A percentile compares a stretch with the other conserved stretches of the same genome.
Conservation (phyloP, 257 asterid genomes). For the Haberlea rhodopensis region DNA sequence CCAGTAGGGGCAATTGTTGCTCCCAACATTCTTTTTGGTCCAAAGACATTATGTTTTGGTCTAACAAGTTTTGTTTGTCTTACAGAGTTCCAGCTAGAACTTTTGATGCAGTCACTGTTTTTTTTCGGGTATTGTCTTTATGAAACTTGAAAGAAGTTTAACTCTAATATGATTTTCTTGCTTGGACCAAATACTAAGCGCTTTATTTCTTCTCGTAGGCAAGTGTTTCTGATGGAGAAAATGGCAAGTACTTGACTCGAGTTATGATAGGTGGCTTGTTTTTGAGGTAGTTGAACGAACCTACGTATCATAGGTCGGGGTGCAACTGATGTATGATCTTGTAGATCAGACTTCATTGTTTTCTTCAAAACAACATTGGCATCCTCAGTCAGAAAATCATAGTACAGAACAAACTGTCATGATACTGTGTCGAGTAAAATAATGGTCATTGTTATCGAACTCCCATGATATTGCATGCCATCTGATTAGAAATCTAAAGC, state of each 20-base stretch:
- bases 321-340: too few species aligned
- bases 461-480: constrained; percentile 6
- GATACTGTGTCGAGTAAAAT: constrained; percentile 15
- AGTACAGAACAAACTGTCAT: background rate
- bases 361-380: constrained; percentile 3
- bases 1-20: background rate
- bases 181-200: constrained; percentile 16
- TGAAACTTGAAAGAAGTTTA: constrained; percentile 20
- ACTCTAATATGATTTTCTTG: constrained; percentile 18
- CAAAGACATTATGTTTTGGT: constrained; percentile 16
- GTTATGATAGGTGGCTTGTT: constrained; percentile 81
- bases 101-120: constrained; percentile 88
- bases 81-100: constrained; percentile 98
- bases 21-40: background rate
- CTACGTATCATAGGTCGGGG: too few species aligned
- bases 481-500: background rate
- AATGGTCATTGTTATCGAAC: constrained; percentile 2
- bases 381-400: constrained; percentile 12
- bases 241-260: constrained; percentile 62
- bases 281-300: constrained; percentile 70
- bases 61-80: constrained; percentile 31
- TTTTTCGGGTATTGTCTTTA: constrained; percentile 76
- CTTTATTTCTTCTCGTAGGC: constrained; percentile 53
- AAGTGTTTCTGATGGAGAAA: constrained; percentile 83
- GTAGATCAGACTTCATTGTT: constrained; percentile 11